Base-by-base conservation (phyloP, 2,329 filamentous ascomycete genomes). In the Zasmidium angulare region DNA sequence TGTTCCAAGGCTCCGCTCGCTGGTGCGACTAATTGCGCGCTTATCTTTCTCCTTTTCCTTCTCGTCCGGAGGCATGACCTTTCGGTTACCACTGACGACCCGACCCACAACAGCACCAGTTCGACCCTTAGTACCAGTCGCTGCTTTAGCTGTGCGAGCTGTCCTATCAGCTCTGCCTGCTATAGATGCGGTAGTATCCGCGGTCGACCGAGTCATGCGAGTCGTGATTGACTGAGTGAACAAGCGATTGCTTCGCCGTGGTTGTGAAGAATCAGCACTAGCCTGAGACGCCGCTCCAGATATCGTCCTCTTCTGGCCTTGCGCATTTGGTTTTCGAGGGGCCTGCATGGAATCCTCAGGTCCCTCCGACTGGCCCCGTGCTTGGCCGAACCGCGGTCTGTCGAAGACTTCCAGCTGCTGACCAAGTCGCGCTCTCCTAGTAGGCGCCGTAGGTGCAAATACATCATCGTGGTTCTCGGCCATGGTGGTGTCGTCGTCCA, bases 11-110 rank as follows among this genome's bases (percentile, higher is more conserved):
- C 92, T 62, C 53, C 58, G 65, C n/a, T 71, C 71, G 56, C 89
- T 66, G 85, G 89, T 68, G n/a, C 72, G 68, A 64, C 70, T 73
- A 1, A 67, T 64, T 61, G 95, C 89, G 31, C 87, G 75, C 89
- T 78, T 87, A 84, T 23, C 79, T 57, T 70, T 66, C 50, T 71
- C 71, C 89, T 78, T 87, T 84, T 43, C 79, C 61, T 70, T 69
- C 21, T 89, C 86, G 53, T 71, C 71, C 1, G 70, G 68, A 24
- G 72, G 73, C 64, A 74, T 64, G 11, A 73, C 65, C 73, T 95
- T 97, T 59, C 93, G 85, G 72, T 95, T 96, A 21, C 92, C 93
- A 73, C 92, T 96, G 48, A 96, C 91, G 56, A 93, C 90, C 68
- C 93, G 86, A 19, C 91, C 91, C 43, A 96, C 90, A 55, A 84